Evolutionary conservation across 306 rosid genomes (phyloP), one percentile per base, ranked within the genome.

Genomic region (Trifolium repens): DNA sequence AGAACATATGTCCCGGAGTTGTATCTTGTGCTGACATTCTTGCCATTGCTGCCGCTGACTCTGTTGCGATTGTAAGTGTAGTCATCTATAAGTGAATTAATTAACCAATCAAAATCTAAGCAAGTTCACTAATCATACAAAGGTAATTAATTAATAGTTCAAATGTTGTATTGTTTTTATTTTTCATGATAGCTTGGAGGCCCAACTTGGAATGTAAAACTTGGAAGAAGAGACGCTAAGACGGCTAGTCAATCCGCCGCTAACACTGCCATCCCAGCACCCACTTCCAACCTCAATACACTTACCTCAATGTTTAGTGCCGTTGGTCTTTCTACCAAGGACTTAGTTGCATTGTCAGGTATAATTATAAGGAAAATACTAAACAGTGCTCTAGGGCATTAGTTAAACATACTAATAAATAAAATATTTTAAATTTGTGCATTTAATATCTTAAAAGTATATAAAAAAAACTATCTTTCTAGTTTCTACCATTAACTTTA

Each of bases 1-100:
- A 94, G 77, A 78, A 72, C 0, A 93, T n/a, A 53, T 94, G 97
- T 69, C 98, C 98, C 0, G 94, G 87, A 12, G 87, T 91, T 19
- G 94, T 90, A 49, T 94, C 98, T 2, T 94, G 98, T 22, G 96
- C 98, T 19, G 98, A 94, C 54, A 85, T 91, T 54, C 86, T 94
- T 7, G 89, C 98, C 43, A 79, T 94, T 57, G 24, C 94, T 0
- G 87, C 97, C 14, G 79, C 89, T 61, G 96, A 94, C 68, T 94
- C 98, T 1, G 96, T 94, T 62, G 42, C 42, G 8, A 74, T 74
- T 8, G 98, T 91, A 85, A 84, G 70, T 9, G 1, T 40, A 7
- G 17, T 13, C 35, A 42, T 19, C 15, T 7, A 14, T 19, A 14
- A 54, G 19, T 54, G 32, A 54, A 54, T 17, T 54, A 17, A 54